These are phyloP conservation scores for Aquilaria sinensis DNA, from an alignment of 345 rosid genomes.

Conservation along the genomic window DNA sequence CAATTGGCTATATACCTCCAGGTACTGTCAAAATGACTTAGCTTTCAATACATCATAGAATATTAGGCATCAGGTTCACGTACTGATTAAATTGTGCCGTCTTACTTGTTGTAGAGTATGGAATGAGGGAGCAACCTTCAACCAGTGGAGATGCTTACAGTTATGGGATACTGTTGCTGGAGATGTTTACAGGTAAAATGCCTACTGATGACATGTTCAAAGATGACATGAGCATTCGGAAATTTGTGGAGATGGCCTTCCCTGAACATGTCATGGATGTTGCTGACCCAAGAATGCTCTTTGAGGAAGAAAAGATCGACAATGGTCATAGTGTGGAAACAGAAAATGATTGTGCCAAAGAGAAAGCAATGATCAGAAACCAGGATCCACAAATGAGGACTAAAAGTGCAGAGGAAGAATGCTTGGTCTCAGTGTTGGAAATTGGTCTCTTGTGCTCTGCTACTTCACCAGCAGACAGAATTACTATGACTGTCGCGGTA, in stretches of 20 bases:
- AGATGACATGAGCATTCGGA: slow-evolving; percentile 3
- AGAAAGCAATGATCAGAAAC: slow-evolving; percentile 5
- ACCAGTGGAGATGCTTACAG: slow-evolving; percentile 6
- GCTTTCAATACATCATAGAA: not conserved
- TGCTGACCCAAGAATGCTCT: slow-evolving; percentile 11
- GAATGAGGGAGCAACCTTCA: not conserved
- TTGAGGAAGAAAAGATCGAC: slow-evolving; percentile 3
- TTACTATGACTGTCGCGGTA: slow-evolving; percentile 10
- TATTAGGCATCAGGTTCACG: too few relatives aligned
- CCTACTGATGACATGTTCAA: slow-evolving; percentile 1
- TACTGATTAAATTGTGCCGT: not conserved
- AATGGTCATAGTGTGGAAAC: not conserved
- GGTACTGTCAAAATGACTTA: not conserved
- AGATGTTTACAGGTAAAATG: slow-evolving; percentile 5
- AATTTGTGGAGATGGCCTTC: not conserved
- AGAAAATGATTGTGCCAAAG: not conserved
- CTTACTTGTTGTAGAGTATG: slow-evolving; percentile 3
- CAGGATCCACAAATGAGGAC: not conserved
- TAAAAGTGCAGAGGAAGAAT: slow-evolving; percentile 9
- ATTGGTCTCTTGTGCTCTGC: slow-evolving; percentile 21
- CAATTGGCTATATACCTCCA: slow-evolving; percentile 13
- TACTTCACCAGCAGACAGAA: slow-evolving; percentile 8
- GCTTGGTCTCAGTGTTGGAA: slow-evolving; percentile 12
- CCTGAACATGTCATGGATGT: slow-evolving; percentile 2
- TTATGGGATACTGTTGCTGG: slow-evolving; percentile 4